Evolutionary conservation across 257 asterid species (phyloP), one percentile per base, ranked within the genome.

Genomic region (Gentiana dahurica): DNA sequence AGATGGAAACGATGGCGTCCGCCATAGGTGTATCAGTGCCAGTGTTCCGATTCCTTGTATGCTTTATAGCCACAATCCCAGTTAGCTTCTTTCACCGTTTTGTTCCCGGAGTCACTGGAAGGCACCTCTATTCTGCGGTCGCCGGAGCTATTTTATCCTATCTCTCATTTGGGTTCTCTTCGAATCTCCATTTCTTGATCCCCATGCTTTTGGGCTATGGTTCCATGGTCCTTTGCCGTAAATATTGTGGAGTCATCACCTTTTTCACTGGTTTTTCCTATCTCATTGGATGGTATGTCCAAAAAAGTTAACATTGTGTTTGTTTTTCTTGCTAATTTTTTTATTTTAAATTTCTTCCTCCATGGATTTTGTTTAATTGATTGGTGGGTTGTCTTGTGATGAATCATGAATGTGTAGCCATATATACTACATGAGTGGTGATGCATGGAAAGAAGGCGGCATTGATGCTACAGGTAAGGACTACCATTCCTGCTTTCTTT

Each of bases 401-500:
- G 2, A 34, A 36, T 36, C 60, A 53, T 74, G 39, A 73, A 65
- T 60, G 62, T 79, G 82, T 73, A 92, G 99, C 76, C 99, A 92
- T 75, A 95, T 92, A 44, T 88, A 83, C 81, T 92, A 92, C 82
- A 92, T 92, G 97, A 92, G 99, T 71, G 99, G 99, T 57, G 99
- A 92, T 80, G 97, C 97, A 13, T 92, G 99, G 99, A 92, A 92
- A 77, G 97, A 88, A 77, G 99, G 99, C 69, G 99, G 99, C 41
- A 92, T 92, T 62, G 99, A 92, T 80, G 97, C 97, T 59, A 92
- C 99, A 54, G 99, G 99, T 88, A 51, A 76, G 88, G 71, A 61
- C 68, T 62, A 46, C 36, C 49, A 44, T 24, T 47, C 41, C 41
- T 54, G 59, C 53, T 32, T 24, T 49, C 34, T 13, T 12, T 55